These are phyloP conservation scores for Saccharomycopsis selenospora DNA, from an alignment of 805 yeast genomes.

Conservation along the genomic window DNA sequence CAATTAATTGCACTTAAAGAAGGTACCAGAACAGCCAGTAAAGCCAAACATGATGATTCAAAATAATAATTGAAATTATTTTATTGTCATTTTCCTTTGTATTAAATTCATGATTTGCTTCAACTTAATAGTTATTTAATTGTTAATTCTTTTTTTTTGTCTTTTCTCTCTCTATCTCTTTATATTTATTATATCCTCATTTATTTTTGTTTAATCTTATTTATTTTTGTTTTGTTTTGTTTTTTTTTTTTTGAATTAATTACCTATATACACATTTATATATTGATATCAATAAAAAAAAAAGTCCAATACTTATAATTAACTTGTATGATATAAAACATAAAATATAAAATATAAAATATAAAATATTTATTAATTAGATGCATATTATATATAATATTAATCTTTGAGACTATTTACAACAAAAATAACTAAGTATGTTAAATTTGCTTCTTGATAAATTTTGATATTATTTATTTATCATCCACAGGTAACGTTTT, in stretches of 20 bases:
- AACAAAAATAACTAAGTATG: too few relatives aligned
- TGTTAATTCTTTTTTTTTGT: background rate
- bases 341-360: too few relatives aligned
- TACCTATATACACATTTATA: background rate
- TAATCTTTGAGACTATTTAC: too few relatives aligned
- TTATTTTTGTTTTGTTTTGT: background rate
- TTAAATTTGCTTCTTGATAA: too few relatives aligned
- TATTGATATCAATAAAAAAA: background rate
- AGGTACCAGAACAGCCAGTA: constrained; percentile 43
- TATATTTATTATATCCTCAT: background rate
- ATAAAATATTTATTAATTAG: too few relatives aligned
- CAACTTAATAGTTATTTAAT: background rate
- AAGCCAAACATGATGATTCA: constrained; percentile 13
- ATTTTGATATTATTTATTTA: too few relatives aligned
- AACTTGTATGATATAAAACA: too few relatives aligned
- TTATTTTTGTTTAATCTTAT: background rate
- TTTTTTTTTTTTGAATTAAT: background rate
- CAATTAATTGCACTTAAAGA: constrained; percentile 92
- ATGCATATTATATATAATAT: too few relatives aligned
- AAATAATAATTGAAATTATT: background rate
- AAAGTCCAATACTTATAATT: background rate
- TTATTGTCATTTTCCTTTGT: too few relatives aligned
- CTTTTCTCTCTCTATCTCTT: background rate
- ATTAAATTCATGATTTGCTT: too few relatives aligned
- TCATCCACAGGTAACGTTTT: constrained; percentile 50